A percentile compares a stretch with the other conserved stretches of the same genome.
Conservation (phyloP, 805 yeast genomes). For the Starmerella geochares region DNA sequence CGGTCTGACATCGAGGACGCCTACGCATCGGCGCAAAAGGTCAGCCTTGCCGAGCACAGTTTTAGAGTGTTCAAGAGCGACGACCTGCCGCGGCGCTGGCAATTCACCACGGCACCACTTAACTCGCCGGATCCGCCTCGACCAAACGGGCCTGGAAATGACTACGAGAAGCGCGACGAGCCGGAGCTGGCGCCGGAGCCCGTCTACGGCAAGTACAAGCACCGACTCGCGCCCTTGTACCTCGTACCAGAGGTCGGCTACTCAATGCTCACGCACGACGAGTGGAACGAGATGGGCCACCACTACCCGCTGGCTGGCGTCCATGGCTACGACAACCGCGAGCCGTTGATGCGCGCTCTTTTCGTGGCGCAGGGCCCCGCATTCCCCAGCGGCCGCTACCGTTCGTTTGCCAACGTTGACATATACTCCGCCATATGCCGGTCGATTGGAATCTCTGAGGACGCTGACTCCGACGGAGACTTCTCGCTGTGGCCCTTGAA, state of each 20-base stretch:
- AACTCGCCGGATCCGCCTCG: background rate
- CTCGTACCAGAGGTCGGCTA: constrained; percentile 75
- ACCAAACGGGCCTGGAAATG: background rate
- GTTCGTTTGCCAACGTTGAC: constrained; percentile 64
- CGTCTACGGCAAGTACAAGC: constrained; percentile 35
- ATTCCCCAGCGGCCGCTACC: constrained; percentile 39
- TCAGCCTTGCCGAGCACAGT: constrained; percentile 9
- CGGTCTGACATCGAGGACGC: constrained; percentile 32
- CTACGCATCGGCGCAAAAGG: constrained; percentile 1
- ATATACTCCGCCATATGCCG: constrained; percentile 69
- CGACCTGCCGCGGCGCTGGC: constrained; percentile 44
- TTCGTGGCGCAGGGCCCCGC: constrained; percentile 77
- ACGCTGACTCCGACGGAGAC: constrained; percentile 53
- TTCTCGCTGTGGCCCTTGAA: constrained; percentile 24
- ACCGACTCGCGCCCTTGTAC: constrained; percentile 78
- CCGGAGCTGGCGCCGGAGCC: background rate
- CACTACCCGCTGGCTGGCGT: constrained; percentile 61
- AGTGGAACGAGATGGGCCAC: constrained; percentile 41
- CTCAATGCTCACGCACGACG: constrained; percentile 52
- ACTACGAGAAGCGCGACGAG: background rate
- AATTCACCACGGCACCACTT: constrained; percentile 32
- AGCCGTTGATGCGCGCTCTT: constrained; percentile 69
- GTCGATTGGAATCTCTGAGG: constrained; percentile 38
- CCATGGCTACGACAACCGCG: constrained; percentile 75
- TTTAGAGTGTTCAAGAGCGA: constrained; percentile 41